Conservation (phyloP, 805 yeast species). For the Pichia phayaonensis region DNA sequence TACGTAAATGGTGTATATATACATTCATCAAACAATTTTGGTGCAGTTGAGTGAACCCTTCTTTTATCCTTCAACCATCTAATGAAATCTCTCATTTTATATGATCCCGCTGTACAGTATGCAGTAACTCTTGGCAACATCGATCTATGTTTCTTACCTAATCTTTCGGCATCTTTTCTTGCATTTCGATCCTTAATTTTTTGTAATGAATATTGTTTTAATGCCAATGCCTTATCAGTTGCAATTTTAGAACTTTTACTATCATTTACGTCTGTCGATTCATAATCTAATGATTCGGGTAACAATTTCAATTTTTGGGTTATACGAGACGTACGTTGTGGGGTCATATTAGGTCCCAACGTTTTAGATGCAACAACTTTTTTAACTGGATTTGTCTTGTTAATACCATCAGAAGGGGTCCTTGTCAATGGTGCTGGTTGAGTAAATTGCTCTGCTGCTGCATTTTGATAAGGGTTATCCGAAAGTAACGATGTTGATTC, state of each 20-base stretch:
- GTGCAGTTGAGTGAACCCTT: constrained; percentile 66
- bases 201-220: constrained; percentile 53
- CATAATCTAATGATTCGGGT: constrained; percentile 47
- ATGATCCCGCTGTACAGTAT: constrained; percentile 91
- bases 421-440: not conserved
- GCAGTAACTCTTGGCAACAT: constrained; percentile 91
- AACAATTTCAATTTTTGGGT: constrained; percentile 64
- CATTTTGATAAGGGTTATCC: constrained; percentile 25
- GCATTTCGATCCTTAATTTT: constrained; percentile 84
- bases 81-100: constrained; percentile 77
- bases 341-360: constrained; percentile 46
- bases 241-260: not conserved
- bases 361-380: constrained; percentile 24
- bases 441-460: not conserved
- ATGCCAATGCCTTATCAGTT: constrained; percentile 39
- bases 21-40: constrained; percentile 90
- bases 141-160: constrained; percentile 80
- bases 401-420: not conserved
- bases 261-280: constrained; percentile 16
- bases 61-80: constrained; percentile 80
- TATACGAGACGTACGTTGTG: constrained; percentile 69
- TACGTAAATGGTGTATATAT: constrained; percentile 84
- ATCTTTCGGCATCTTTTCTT: constrained; percentile 84
- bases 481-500: constrained; percentile 25
- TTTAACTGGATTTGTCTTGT: not conserved